These are phyloP conservation scores for Nemania sp. DNA, from an alignment of 2,329 filamentous ascomycete genomes.

Conservation along the genomic window DNA sequence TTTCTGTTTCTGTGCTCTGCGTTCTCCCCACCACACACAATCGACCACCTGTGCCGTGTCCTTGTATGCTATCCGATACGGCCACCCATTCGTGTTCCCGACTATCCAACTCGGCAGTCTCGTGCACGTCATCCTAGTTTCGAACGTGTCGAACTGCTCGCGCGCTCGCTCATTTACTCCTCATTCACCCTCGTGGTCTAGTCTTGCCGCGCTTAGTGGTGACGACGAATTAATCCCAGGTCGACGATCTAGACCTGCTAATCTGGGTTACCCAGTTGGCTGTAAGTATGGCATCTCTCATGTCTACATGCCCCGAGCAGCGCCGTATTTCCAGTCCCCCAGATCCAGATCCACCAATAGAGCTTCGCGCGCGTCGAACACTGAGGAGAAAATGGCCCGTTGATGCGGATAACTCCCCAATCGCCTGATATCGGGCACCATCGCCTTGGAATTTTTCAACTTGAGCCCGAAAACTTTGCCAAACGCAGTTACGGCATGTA, in stretches of 20 bases:
- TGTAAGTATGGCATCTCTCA: conserved; percentile 18
- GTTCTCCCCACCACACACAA: conserved; percentile 40
- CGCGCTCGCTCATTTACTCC: background rate
- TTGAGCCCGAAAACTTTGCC: background rate
- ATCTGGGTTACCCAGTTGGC: conserved; percentile 1
- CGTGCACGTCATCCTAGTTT: conserved; percentile 15
- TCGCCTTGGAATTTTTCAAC: background rate
- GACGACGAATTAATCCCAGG: conserved; percentile 11
- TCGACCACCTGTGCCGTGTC: conserved; percentile 29
- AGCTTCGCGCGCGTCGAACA: conserved; percentile 10
- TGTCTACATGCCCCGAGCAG: background rate
- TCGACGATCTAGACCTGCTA: conserved; percentile 9
- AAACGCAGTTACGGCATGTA: background rate
- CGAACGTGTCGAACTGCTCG: conserved; percentile 3
- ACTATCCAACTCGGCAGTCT: background rate
- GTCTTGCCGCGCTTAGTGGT: conserved; percentile 8
- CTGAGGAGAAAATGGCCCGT: conserved; percentile 1
- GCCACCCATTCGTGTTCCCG: conserved; percentile 7
- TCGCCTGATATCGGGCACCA: background rate
- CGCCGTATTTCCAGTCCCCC: background rate
- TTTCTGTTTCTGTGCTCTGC: conserved; percentile 27
- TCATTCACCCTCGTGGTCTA: conserved; percentile 6
- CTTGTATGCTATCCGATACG: conserved; percentile 25
- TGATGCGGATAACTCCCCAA: conserved; percentile 24
- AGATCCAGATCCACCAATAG: background rate